These are phyloP conservation scores for Myxozyma monticola DNA, from an alignment of 805 yeast genomes.

Conservation along the genomic window DNA sequence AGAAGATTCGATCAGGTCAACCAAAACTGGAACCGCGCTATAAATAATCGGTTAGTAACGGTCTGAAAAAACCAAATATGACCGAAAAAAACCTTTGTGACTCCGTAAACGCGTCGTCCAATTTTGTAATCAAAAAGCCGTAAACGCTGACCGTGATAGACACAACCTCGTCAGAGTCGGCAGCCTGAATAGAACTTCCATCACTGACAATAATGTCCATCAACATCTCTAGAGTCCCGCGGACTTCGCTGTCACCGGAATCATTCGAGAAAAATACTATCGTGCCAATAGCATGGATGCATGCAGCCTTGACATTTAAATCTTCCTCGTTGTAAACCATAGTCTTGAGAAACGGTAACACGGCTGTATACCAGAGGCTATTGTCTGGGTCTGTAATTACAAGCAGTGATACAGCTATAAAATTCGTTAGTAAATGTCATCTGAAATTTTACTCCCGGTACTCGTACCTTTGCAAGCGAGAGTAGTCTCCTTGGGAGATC, in stretches of 20 bases:
- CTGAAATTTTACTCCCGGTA: no score
- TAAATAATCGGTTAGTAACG: neutral
- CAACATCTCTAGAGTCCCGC: constrained; percentile 13
- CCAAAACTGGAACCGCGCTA: constrained; percentile 26
- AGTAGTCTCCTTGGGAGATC: constrained; percentile 15
- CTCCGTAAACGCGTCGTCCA: constrained; percentile 19
- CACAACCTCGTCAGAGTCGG: constrained; percentile 30
- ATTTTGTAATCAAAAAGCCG: constrained; percentile 25
- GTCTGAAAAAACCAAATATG: no score
- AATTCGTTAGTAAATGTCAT: neutral
- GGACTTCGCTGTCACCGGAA: constrained; percentile 8
- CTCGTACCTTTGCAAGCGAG: constrained; percentile 15
- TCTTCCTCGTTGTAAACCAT: constrained; percentile 8
- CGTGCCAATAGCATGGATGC: constrained; percentile 18
- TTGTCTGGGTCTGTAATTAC: constrained; percentile 29
- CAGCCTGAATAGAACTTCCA: constrained; percentile 27
- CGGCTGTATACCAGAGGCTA: constrained; percentile 4
- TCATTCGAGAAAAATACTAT: constrained; percentile 19
- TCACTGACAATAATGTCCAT: constrained; percentile 29
- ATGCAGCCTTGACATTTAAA: constrained; percentile 15
- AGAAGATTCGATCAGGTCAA: constrained; percentile 32
- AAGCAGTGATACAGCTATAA: constrained; percentile 13
- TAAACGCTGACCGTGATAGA: constrained; percentile 24
- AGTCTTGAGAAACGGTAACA: constrained; percentile 5
- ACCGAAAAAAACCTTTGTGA: constrained; percentile 13